These are phyloP conservation scores for Amanita subjunquillea DNA, from an alignment of 768 basidiomycete species.

Conservation along the genomic window DNA sequence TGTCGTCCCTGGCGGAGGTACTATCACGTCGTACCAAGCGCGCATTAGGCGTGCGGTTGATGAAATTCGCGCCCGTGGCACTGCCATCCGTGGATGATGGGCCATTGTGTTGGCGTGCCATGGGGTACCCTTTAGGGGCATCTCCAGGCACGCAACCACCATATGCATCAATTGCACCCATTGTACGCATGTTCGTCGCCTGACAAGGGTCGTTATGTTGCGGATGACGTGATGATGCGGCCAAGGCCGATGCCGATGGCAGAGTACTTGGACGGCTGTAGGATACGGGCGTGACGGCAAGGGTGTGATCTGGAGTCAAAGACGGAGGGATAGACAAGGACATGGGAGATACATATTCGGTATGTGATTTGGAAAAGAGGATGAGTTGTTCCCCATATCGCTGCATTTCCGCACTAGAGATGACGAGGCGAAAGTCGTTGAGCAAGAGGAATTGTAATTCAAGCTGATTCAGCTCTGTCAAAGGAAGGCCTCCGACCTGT, in stretches of 20 bases:
- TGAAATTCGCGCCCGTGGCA: background rate
- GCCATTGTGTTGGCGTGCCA: constrained; percentile 1
- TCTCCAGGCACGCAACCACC: constrained; percentile 29
- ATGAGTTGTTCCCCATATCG: constrained; percentile 88
- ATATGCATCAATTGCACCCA: constrained; percentile 47
- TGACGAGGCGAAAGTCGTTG: constrained; percentile 89
- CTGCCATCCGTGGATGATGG: background rate
- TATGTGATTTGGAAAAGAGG: constrained; percentile 41
- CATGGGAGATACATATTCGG: constrained; percentile 5
- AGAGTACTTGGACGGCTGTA: background rate
- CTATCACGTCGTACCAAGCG: constrained; percentile 9
- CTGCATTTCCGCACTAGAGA: constrained; percentile 88
- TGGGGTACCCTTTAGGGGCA: constrained; percentile 1
- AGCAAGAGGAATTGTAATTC: constrained; percentile 95
- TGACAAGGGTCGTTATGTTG: constrained; percentile 8
- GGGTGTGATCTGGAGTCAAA: constrained; percentile 10
- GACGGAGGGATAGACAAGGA: constrained; percentile 12
- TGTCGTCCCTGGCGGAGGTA: constrained; percentile 14
- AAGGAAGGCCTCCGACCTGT: constrained; percentile 92
- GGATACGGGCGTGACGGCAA: background rate
- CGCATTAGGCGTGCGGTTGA: constrained; percentile 4
- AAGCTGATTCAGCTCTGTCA: constrained; percentile 87
- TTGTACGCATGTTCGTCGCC: constrained; percentile 18
- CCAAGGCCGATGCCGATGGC: constrained; percentile 1
- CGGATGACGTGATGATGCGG: constrained; percentile 5